Base-by-base conservation (phyloP, 371 early-diverging fungal genomes). In the Mortierella sp. region DNA sequence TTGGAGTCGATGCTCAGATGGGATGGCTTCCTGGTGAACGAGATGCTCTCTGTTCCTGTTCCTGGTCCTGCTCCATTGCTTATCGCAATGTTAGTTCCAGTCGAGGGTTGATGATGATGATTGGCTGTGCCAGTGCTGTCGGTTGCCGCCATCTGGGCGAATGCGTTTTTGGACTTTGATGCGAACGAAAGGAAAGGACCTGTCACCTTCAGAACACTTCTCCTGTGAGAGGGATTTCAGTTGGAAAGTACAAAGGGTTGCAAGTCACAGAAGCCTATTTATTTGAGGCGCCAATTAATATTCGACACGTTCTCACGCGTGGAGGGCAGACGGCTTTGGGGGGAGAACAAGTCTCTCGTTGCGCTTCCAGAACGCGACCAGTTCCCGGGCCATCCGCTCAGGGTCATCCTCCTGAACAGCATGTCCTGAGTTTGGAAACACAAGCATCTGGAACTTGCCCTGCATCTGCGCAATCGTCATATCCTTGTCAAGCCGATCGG, bases 381-480 rank as follows among this genome's bases (percentile, higher is more conserved):
- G 72, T 2, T 91, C 86, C 3, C 70, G 76, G 2, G 96, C 96
- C 48, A 95, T 90, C 61, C 90, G 89, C 1, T 89, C 88, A 0
- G 98, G 97, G 7, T 87, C 89, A 77, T 98, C 98, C 78, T 98
- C 98, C 77, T 97, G 97, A 29, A 98, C 87, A 53, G 91, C 91
- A 77, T 98, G 99, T 6, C 97, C 97, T 14, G 94, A 91, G 11
- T 95, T 95, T 5, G 93, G 94, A 47, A 95, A 90, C 2, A 99
- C 89, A 26, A 90, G 87, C 66, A 98, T 73, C 85, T 99, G 98
- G 80, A 97, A 99, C 85, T 94, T 95, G 58, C 93, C 93, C 87
- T 99, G 99, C 98, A 99, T 99, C 84, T 97, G 97, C 0, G 94
- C 98, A 86, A 98, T 97, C 72, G 93, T 96, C 68, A 99, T 89